Evolutionary conservation across 2,329 filamentous ascomycete species (phyloP).

Genomic region (Aulographum hederae): DNA sequence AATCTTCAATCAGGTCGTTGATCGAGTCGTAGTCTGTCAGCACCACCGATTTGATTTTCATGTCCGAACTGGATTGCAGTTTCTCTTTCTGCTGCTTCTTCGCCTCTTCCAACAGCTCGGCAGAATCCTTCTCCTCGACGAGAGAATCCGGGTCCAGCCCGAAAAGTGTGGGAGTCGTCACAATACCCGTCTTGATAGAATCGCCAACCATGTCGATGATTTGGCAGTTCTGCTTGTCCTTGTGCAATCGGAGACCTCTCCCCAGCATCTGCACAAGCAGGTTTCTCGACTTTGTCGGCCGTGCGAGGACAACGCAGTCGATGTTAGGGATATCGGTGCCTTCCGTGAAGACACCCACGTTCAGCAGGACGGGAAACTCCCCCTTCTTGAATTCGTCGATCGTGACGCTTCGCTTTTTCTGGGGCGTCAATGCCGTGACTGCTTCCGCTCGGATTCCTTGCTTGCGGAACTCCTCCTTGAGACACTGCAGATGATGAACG

Average conservation of each 20-base stretch:
- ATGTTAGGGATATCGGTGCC: slow-evolving; percentile 96
- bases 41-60: slow-evolving; percentile 64
- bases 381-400: slow-evolving; percentile 59
- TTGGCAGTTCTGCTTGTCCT: slow-evolving; percentile 75
- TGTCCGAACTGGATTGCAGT: slow-evolving; percentile 39
- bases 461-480: slow-evolving; percentile 59
- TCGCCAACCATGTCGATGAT: slow-evolving; percentile 83
- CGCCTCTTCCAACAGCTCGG: slow-evolving; percentile 38
- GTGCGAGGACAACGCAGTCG: slow-evolving; percentile 74
- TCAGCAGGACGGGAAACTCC: slow-evolving; percentile 74
- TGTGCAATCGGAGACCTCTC: slow-evolving; percentile 67
- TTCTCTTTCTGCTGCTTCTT: slow-evolving; percentile 22
- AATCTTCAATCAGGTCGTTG: slow-evolving; percentile 76
- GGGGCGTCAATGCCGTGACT: slow-evolving; percentile 67
- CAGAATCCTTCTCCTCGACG: slow-evolving; percentile 45
- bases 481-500: slow-evolving; percentile 55
- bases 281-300: slow-evolving; percentile 85
- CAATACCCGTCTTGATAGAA: slow-evolving; percentile 63
- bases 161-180: slow-evolving; percentile 83
- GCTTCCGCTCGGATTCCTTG: slow-evolving; percentile 68
- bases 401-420: slow-evolving; percentile 45
- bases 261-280: slow-evolving; percentile 96
- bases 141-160: slow-evolving; percentile 73
- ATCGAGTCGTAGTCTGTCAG: slow-evolving; percentile 88
- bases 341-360: slow-evolving; percentile 93